phyloP scores from a whole-genome alignment of 305 asterid genomes.

The Solanum aculeatissimum region DNA sequence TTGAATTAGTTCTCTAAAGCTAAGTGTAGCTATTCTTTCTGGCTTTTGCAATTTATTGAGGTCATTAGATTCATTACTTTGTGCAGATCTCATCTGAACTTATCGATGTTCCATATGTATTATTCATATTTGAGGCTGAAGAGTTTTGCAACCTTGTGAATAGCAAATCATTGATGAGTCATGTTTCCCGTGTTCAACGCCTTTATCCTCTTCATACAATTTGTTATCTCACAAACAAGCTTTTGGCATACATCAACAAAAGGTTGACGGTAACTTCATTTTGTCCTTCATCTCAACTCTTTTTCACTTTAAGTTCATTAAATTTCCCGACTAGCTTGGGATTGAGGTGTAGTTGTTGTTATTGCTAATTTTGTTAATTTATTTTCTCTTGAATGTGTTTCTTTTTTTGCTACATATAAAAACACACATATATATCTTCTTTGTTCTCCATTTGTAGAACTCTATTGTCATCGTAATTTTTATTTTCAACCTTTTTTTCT shows the following conservation, averaged over 20 bases:
- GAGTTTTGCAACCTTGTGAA: constrained; percentile 66
- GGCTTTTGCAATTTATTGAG: background rate
- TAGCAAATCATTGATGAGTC: constrained; percentile 44
- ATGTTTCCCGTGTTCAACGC: constrained; percentile 41
- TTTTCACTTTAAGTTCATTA: background rate
- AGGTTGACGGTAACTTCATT: constrained; percentile 31
- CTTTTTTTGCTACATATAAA: background rate
- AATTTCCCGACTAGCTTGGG: background rate
- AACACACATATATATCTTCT: background rate
- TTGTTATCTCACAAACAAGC: constrained; percentile 71
- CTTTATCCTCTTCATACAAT: constrained; percentile 72
- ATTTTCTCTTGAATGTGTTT: background rate
- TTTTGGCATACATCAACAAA: constrained; percentile 72
- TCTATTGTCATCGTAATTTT: background rate
- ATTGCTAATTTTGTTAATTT: background rate
- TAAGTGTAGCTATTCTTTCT: background rate
- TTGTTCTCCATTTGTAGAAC: background rate
- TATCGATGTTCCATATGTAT: constrained; percentile 43
- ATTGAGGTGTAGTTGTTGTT: background rate
- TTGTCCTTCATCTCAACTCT: background rate
- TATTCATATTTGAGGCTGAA: constrained; percentile 75
- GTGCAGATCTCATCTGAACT: constrained; percentile 55
- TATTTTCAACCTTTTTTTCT: background rate
- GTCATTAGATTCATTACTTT: background rate
- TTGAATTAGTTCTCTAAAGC: constrained; percentile 1